A percentile compares a stretch with the other conserved stretches of the same genome.
These are phyloP conservation scores for Chenopodium album DNA, from an alignment of 148 eudicot genomes.

Conservation along the genomic window DNA sequence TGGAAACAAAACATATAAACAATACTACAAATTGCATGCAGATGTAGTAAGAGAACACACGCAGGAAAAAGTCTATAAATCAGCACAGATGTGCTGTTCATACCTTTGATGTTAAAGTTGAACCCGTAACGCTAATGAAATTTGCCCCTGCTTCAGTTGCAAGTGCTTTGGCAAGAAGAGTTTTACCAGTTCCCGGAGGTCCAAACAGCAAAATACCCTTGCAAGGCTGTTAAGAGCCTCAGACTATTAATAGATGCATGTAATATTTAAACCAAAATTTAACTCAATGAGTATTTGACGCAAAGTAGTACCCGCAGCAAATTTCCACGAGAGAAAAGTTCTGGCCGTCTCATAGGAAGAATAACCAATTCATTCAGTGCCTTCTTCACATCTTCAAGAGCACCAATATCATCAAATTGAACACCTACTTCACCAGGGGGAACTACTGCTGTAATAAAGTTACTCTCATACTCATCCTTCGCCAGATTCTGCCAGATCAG, in stretches of 20 bases:
- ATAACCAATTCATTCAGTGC: slow-evolving; percentile 93
- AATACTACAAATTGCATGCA: background rate
- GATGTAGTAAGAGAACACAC: background rate
- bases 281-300: background rate
- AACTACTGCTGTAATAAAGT: slow-evolving; percentile 93
- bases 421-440: slow-evolving; percentile 97
- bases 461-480: slow-evolving; percentile 95
- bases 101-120: slow-evolving; percentile 95
- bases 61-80: background rate
- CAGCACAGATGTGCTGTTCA: slow-evolving; percentile 2
- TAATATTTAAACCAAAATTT: background rate
- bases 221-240: slow-evolving; percentile 76
- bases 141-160: slow-evolving; percentile 99
- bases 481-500: slow-evolving; percentile 71
- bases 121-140: slow-evolving; percentile 94
- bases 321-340: slow-evolving; percentile 92
- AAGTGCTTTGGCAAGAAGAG: slow-evolving; percentile 96
- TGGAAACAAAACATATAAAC: background rate
- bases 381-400: slow-evolving; percentile 96
- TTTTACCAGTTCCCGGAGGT: slow-evolving; percentile 99
- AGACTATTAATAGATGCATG: slow-evolving; percentile 18
- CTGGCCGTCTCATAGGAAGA: slow-evolving; percentile 98
- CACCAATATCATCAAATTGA: slow-evolving; percentile 89
- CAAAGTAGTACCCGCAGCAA: slow-evolving; percentile 68
- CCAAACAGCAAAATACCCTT: slow-evolving; percentile 96